Percentiles rank a stretch among this genome's conserved stretches.
phyloP scores from a whole-genome alignment of 164 flowering plant genomes.

The Platanus orientalis region DNA sequence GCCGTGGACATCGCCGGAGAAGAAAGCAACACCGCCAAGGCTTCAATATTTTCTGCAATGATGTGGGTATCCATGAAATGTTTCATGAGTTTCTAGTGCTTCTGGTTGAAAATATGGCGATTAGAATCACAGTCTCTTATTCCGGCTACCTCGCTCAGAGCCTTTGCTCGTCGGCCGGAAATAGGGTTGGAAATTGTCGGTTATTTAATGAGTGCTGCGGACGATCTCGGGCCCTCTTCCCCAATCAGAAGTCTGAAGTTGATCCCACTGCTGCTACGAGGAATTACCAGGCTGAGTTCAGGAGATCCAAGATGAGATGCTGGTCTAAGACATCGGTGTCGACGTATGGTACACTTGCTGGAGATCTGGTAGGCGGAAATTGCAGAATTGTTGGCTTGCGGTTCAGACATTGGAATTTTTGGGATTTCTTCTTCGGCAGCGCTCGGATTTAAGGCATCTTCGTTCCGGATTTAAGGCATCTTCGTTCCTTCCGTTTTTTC shows the following conservation, averaged over 20 bases:
- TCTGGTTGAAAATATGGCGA: slow-evolving; percentile 43
- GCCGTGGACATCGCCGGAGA: too few species aligned
- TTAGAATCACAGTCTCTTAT: slow-evolving; percentile 49
- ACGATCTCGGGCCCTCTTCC: slow-evolving; percentile 28
- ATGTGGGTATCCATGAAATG: too few species aligned
- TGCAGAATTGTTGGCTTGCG: slow-evolving; percentile 22
- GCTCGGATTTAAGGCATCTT: slow-evolving; percentile 26
- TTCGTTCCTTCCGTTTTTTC: slow-evolving; percentile 42
- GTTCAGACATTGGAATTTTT: slow-evolving; percentile 25
- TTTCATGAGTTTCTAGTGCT: too few species aligned
- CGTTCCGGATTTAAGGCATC: too few species aligned
- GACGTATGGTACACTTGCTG: slow-evolving; percentile 13
- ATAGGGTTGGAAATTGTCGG: slow-evolving; percentile 32
- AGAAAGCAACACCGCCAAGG: too few species aligned
- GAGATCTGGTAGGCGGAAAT: neutral
- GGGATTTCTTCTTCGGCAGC: slow-evolving; percentile 27
- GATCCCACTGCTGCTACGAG: slow-evolving; percentile 14
- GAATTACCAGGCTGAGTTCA: slow-evolving; percentile 14
- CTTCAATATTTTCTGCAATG: too few species aligned
- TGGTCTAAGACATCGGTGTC: slow-evolving; percentile 17
- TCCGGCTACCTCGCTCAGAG: slow-evolving; percentile 61
- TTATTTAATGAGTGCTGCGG: slow-evolving; percentile 42
- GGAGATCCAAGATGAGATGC: slow-evolving; percentile 7
- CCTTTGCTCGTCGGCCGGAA: slow-evolving; percentile 40
- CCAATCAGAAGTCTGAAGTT: slow-evolving; percentile 28